A percentile compares a stretch with the other conserved stretches of the same genome.
phyloP scores from a whole-genome alignment of 177 flowering plant genomes.

The Telopea speciosissima region DNA sequence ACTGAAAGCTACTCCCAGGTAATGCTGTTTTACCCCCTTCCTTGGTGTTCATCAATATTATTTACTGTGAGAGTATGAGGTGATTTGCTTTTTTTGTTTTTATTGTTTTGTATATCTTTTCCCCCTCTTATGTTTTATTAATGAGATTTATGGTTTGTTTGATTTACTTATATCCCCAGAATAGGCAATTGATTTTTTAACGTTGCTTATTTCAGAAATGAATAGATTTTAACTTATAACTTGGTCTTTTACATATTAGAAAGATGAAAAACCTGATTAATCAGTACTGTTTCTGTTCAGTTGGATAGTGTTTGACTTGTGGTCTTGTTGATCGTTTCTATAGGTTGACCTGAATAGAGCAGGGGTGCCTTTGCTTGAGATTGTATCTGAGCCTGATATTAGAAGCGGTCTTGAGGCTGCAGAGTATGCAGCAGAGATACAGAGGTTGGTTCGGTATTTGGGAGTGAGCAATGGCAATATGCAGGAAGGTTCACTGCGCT shows the following conservation, averaged over 20 bases:
- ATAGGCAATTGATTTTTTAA: too few relatives aligned
- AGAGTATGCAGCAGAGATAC: constrained; percentile 90
- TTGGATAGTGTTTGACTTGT: background rate
- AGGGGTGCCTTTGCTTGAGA: constrained; percentile 94
- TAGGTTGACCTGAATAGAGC: constrained; percentile 98
- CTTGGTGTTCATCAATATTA: background rate
- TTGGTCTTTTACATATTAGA: background rate
- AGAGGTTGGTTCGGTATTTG: constrained; percentile 83
- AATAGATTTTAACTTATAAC: background rate
- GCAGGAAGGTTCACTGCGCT: constrained; percentile 97
- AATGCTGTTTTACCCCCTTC: constrained; percentile 8
- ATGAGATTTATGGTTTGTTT: too few relatives aligned
- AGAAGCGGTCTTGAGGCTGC: constrained; percentile 90
- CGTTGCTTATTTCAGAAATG: background rate
- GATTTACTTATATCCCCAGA: too few relatives aligned
- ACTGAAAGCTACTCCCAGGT: constrained; percentile 63
- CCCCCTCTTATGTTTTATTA: background rate
- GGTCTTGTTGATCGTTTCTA: constrained; percentile 13
- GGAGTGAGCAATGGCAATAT: constrained; percentile 94
- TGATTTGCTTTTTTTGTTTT: background rate
- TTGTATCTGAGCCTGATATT: constrained; percentile 97
- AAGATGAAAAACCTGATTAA: background rate
- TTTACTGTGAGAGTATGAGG: background rate
- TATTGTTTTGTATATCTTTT: background rate
- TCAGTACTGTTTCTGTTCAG: background rate